Percentiles rank a stretch among this genome's conserved stretches.
These are phyloP conservation scores for Heimioporus sp. DNA, from an alignment of 768 basidiomycete species.

Conservation along the genomic window DNA sequence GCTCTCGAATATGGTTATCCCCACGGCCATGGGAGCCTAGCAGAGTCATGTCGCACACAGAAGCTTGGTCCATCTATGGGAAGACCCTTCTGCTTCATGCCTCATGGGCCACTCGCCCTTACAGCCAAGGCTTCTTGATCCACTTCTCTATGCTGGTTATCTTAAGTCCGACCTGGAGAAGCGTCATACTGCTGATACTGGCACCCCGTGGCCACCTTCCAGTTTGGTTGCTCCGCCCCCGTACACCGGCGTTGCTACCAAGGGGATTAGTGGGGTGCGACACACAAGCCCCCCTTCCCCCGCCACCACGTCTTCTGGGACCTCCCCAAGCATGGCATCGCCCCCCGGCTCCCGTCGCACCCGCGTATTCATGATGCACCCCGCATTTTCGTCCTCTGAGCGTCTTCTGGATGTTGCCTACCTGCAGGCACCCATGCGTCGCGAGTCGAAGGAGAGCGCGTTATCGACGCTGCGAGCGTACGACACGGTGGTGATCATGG, in stretches of 20 bases:
- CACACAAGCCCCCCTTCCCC: not conserved
- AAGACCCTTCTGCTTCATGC: not conserved
- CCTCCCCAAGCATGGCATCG: constrained; percentile 17
- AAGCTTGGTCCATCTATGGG: constrained; percentile 2
- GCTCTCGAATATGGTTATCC: too few relatives aligned
- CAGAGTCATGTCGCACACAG: not conserved
- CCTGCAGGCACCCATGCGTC: constrained; percentile 24
- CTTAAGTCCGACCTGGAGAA: not conserved
- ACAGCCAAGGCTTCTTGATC: not conserved
- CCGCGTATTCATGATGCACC: constrained; percentile 24
- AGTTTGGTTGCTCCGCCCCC: constrained; percentile 22
- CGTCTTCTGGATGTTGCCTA: constrained; percentile 22
- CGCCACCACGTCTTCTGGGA: constrained; percentile 1
- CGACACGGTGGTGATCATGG: constrained; percentile 57
- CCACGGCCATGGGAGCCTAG: too few relatives aligned
- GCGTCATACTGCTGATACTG: not conserved
- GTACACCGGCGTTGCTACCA: constrained; percentile 12
- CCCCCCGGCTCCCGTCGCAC: constrained; percentile 19
- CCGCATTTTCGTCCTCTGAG: constrained; percentile 13
- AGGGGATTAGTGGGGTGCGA: constrained; percentile 2
- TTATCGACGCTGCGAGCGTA: constrained; percentile 42
- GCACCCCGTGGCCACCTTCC: not conserved
- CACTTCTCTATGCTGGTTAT: constrained; percentile 5
- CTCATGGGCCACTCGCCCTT: constrained; percentile 14
- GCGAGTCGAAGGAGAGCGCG: constrained; percentile 28